phyloP scores from a whole-genome alignment of 768 basidiomycete genomes.

The Cystobasidium tubakii region DNA sequence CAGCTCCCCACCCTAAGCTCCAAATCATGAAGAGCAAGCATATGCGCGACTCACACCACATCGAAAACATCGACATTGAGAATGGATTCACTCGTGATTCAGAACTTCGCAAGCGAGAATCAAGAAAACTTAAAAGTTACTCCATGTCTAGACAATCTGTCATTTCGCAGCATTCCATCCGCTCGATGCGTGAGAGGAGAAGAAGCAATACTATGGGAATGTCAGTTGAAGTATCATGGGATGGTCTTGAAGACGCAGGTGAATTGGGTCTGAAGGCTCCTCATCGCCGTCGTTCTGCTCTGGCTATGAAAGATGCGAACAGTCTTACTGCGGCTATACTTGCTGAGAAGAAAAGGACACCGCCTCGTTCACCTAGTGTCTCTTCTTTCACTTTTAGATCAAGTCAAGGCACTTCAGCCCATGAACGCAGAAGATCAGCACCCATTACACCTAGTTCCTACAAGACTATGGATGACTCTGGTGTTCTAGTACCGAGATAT shows the following conservation, averaged over 20 bases:
- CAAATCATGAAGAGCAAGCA: conserved; percentile 9
- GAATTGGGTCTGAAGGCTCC: background rate
- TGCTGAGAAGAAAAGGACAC: conserved; percentile 14
- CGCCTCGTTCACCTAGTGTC: conserved; percentile 15
- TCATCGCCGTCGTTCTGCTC: conserved; percentile 8
- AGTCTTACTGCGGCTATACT: conserved; percentile 19
- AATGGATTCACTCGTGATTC: background rate
- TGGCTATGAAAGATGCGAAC: conserved; percentile 25
- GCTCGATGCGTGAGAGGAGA: background rate
- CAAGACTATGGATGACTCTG: background rate
- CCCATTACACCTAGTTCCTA: conserved; percentile 12
- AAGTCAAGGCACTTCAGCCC: background rate
- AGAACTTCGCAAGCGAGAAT: conserved; percentile 14
- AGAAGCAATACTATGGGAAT: background rate
- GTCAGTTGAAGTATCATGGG: background rate
- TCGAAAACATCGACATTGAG: conserved; percentile 16
- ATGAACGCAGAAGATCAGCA: conserved; percentile 2
- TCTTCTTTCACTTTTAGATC: conserved; percentile 11
- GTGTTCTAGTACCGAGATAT: background rate
- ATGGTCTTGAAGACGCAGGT: background rate
- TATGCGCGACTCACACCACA: conserved; percentile 7
- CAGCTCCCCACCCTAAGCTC: conserved; percentile 25
- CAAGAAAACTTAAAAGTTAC: conserved; percentile 22
- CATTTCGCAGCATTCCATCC: background rate
- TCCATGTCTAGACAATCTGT: conserved; percentile 1